These are phyloP conservation scores for Medicago arabica DNA, from an alignment of 306 rosid species.

Conservation along the genomic window DNA sequence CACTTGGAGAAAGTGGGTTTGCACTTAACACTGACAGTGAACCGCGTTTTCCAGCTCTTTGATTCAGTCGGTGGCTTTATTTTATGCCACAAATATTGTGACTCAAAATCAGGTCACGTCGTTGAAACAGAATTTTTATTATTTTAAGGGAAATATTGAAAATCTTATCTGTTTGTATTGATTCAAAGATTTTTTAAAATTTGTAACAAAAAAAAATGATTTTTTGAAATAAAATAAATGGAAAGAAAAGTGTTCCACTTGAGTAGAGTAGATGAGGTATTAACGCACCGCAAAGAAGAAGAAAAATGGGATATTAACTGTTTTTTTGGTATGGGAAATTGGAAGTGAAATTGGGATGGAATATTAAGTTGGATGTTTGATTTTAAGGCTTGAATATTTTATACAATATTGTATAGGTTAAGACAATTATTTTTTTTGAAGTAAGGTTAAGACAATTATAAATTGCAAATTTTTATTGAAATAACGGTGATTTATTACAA, in stretches of 20 bases:
- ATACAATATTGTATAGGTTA: too few relatives aligned
- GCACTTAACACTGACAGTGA: conserved; percentile 29
- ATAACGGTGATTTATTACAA: too few relatives aligned
- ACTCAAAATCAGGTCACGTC: background rate
- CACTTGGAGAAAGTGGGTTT: conserved; percentile 42
- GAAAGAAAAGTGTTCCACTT: background rate
- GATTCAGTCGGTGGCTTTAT: conserved; percentile 14
- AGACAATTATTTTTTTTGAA: too few relatives aligned
- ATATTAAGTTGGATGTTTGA: background rate
- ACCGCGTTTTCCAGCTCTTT: conserved; percentile 12
- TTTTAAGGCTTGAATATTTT: too few relatives aligned
- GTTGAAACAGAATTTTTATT: background rate
- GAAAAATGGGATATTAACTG: background rate
- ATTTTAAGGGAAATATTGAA: background rate
- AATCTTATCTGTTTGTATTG: background rate
- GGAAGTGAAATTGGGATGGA: background rate
- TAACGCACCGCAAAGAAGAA: too few relatives aligned
- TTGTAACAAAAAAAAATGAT: too few relatives aligned
- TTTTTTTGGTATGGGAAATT: background rate
- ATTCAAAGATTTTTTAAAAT: background rate
- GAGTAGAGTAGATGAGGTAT: background rate
- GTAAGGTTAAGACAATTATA: too few relatives aligned
- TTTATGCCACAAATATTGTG: conserved; percentile 4
- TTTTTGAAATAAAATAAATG: too few relatives aligned
- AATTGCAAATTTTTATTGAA: too few relatives aligned